These are phyloP conservation scores for Xylariaceae sp. DNA, from an alignment of 2,329 filamentous ascomycete species.

Conservation along the genomic window DNA sequence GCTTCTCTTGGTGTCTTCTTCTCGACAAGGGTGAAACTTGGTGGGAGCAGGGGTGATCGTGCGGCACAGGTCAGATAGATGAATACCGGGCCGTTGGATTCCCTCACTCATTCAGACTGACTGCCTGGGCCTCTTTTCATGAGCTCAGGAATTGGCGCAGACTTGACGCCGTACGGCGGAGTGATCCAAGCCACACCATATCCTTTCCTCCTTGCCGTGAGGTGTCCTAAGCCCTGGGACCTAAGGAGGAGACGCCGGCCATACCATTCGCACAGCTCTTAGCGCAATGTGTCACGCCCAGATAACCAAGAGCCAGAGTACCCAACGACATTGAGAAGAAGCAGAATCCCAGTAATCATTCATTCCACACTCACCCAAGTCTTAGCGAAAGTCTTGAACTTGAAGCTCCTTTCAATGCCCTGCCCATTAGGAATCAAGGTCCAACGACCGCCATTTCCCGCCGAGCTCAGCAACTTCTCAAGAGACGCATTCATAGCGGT, in stretches of 20 bases:
- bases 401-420: slow-evolving; percentile 55
- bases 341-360: background rate
- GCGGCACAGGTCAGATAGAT: slow-evolving; percentile 8
- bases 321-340: no score
- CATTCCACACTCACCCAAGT: slow-evolving; percentile 49
- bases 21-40: background rate
- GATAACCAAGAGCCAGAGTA: background rate
- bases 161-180: background rate
- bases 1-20: background rate
- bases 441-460: slow-evolving; percentile 41
- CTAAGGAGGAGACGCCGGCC: background rate
- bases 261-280: background rate
- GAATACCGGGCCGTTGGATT: background rate
- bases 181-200: background rate
- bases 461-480: slow-evolving; percentile 33
- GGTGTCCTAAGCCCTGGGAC: no score
- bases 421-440: slow-evolving; percentile 44
- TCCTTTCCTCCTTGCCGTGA: no score
- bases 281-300: background rate
- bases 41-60: slow-evolving; percentile 2
- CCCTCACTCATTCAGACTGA: slow-evolving; percentile 3
- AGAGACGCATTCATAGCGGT: slow-evolving; percentile 33
- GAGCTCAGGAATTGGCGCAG: background rate
- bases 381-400: slow-evolving; percentile 61
- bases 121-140: background rate